phyloP scores from a whole-genome alignment of 257 asterid species.

The Primulina tabacum region DNA sequence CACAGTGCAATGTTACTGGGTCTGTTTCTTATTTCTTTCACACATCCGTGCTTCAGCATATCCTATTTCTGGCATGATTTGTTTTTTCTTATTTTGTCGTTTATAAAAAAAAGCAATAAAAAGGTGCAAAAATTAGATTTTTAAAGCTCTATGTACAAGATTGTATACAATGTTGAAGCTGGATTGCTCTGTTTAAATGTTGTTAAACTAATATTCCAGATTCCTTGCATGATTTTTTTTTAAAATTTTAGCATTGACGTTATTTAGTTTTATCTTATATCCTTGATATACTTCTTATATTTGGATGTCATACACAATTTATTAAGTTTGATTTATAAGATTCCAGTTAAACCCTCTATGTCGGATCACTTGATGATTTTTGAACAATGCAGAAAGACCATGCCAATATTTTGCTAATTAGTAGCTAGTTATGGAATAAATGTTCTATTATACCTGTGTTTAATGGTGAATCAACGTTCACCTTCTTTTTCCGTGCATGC shows the following conservation, averaged over 20 bases:
- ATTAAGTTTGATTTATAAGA: background rate
- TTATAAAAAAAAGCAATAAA: background rate
- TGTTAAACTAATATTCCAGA: background rate
- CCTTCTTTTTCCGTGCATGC: slow-evolving; percentile 20
- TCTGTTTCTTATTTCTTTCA: slow-evolving; percentile 23
- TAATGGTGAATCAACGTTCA: background rate
- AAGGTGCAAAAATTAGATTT: no score
- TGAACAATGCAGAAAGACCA: no score
- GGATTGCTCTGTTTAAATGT: background rate
- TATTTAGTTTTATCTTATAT: no score
- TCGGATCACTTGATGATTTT: no score
- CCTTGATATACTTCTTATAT: no score
- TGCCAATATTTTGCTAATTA: background rate
- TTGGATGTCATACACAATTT: background rate
- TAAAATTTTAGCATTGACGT: no score
- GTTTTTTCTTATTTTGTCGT: background rate
- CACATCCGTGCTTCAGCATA: slow-evolving; percentile 8
- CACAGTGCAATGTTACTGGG: slow-evolving; percentile 80
- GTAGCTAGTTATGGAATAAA: background rate
- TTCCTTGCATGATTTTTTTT: no score
- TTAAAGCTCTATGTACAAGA: background rate
- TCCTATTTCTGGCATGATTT: background rate
- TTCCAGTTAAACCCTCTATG: background rate
- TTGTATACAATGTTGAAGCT: background rate
- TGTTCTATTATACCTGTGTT: no score